These are phyloP conservation scores for Sclerotinia nivalis DNA, from an alignment of 2,329 filamentous ascomycete species.

Conservation along the genomic window DNA sequence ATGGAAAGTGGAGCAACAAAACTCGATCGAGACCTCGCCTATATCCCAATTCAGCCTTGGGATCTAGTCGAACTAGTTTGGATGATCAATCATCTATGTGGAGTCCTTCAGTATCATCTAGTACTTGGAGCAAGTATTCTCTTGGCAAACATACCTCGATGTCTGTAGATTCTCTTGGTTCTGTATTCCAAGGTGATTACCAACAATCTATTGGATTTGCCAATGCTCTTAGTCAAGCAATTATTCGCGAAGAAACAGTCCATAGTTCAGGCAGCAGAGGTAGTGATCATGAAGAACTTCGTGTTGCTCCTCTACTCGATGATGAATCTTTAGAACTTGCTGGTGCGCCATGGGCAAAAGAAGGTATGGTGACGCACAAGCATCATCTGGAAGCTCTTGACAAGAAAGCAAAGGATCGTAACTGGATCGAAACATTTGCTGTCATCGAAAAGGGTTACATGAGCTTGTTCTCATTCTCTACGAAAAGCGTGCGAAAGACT, in stretches of 20 bases:
- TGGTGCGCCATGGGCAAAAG: constrained; percentile 97
- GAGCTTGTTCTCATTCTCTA: constrained; percentile 89
- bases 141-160: constrained; percentile 86
- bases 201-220: constrained; percentile 97
- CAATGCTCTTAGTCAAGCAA: constrained; percentile 93
- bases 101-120: constrained; percentile 79
- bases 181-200: constrained; percentile 76
- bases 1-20: constrained; percentile 76
- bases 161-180: constrained; percentile 88
- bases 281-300: constrained; percentile 42
- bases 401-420: constrained; percentile 89
- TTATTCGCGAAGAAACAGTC: constrained; percentile 82
- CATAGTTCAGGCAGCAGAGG: constrained; percentile 46
- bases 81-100: constrained; percentile 88
- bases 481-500: constrained; percentile 71
- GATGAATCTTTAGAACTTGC: constrained; percentile 90
- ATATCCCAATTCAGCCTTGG: constrained; percentile 76
- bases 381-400: constrained; percentile 90
- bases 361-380: constrained; percentile 94
- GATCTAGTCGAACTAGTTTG: constrained; percentile 89
- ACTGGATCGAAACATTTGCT: constrained; percentile 94
- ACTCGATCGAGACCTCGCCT: constrained; percentile 77
- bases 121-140: constrained; percentile 93
- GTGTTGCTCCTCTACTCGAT: constrained; percentile 69
- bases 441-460: constrained; percentile 94